phyloP scores from a whole-genome alignment of 768 basidiomycete genomes.

The Psilocybe sp. region DNA sequence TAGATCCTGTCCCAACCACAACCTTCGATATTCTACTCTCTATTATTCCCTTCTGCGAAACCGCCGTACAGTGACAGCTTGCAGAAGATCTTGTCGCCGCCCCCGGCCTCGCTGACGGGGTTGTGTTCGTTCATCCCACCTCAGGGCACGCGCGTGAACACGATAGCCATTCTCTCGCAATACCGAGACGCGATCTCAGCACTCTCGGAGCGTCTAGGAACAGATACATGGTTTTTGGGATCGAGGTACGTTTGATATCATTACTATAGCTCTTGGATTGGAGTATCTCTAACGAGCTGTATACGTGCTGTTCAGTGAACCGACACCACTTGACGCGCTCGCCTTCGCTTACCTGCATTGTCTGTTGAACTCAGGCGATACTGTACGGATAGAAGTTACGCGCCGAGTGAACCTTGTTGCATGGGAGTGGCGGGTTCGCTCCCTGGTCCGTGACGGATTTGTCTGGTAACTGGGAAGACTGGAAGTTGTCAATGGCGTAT shows the following conservation, averaged over 20 bases:
- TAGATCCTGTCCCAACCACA: constrained; percentile 51
- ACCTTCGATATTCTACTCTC: constrained; percentile 36
- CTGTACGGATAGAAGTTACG: constrained; percentile 60
- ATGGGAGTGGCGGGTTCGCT: constrained; percentile 73
- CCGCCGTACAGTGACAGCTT: constrained; percentile 30
- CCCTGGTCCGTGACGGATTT: constrained; percentile 55
- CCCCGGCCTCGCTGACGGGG: constrained; percentile 72
- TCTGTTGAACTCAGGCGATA: constrained; percentile 46
- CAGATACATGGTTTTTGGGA: constrained; percentile 79
- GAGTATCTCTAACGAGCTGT: not conserved
- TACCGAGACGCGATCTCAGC: constrained; percentile 73
- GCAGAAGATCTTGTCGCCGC: constrained; percentile 54
- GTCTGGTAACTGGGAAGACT: constrained; percentile 6
- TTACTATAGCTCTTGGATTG: not conserved
- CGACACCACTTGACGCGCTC: constrained; percentile 81
- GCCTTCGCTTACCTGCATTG: constrained; percentile 79
- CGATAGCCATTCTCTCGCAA: constrained; percentile 46
- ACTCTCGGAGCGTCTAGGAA: constrained; percentile 72
- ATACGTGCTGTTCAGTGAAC: constrained; percentile 40
- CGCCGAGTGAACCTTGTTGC: constrained; percentile 74
- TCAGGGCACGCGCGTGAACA: constrained; percentile 56
- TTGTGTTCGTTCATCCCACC: constrained; percentile 58
- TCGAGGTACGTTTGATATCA: constrained; percentile 46
- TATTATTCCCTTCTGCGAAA: constrained; percentile 38
- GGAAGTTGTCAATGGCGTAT: too few relatives aligned